phyloP scores from a whole-genome alignment of 495 filamentous ascomycete genomes.

The Neurospora intermedia region DNA sequence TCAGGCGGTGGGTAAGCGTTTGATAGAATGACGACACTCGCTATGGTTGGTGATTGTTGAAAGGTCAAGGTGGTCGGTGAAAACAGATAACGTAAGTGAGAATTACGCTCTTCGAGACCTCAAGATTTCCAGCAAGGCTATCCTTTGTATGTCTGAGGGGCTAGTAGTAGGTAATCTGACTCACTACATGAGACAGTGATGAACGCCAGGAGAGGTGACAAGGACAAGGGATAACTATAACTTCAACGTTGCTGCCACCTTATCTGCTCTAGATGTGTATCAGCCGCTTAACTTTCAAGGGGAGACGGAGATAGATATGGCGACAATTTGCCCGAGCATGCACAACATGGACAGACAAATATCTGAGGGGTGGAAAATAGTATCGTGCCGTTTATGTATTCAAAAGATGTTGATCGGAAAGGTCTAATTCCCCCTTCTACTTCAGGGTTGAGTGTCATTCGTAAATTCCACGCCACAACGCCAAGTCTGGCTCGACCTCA shows the following conservation, averaged over 20 bases:
- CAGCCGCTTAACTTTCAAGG: background rate
- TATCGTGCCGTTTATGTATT: constrained; percentile 1
- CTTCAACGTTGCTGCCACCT: background rate
- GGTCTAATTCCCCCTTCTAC: background rate
- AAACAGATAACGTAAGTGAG: background rate
- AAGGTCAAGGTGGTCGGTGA: background rate
- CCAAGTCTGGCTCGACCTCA: background rate
- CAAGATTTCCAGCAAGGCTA: background rate
- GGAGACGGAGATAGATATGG: background rate
- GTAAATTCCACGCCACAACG: background rate
- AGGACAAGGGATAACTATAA: background rate
- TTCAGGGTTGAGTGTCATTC: background rate
- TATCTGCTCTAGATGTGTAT: background rate
- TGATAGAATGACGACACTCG: background rate
- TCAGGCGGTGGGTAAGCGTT: background rate
- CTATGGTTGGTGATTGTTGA: background rate
- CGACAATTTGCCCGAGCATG: background rate
- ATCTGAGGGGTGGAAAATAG: background rate
- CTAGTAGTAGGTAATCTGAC: background rate
- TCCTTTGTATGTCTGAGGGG: background rate
- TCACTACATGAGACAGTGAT: background rate
- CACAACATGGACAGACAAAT: background rate
- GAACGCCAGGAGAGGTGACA: background rate
- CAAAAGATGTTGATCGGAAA: background rate
- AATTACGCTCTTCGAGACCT: background rate